Percentiles rank a stretch among this genome's conserved stretches.
phyloP scores from a whole-genome alignment of 495 filamentous ascomycete genomes.

The Halenospora varia region DNA sequence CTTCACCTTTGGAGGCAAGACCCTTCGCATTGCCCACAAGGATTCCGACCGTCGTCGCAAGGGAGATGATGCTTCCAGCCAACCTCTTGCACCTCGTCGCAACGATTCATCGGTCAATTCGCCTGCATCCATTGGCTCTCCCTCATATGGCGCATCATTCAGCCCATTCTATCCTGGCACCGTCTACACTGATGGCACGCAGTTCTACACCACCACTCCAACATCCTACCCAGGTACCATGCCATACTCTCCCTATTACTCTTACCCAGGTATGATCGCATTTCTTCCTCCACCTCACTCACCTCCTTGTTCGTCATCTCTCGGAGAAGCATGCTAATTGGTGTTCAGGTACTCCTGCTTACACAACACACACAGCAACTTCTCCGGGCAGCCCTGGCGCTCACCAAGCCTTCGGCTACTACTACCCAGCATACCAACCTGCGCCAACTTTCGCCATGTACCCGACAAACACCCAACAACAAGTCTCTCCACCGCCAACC shows the following conservation, averaged over 20 bases:
- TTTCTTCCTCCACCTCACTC: no score
- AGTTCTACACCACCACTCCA: not conserved
- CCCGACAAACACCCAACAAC: not conserved
- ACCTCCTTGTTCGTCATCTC: no score
- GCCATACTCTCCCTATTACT: not conserved
- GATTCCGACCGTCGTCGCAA: constrained; percentile 2
- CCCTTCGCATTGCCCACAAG: constrained; percentile 23
- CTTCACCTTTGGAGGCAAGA: constrained; percentile 10
- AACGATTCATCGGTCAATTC: not conserved
- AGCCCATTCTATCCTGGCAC: constrained; percentile 10
- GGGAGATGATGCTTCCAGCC: no score
- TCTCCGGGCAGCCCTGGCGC: not conserved
- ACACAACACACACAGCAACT: not conserved
- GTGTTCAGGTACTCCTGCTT: not conserved
- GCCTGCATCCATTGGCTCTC: constrained; percentile 1
- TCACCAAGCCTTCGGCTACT: not conserved
- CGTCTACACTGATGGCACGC: not conserved
- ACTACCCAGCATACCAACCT: constrained; percentile 3
- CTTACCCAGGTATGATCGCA: not conserved
- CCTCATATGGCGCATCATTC: no score
- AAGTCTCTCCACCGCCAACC: not conserved
- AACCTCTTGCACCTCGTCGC: not conserved
- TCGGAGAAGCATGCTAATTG: no score
- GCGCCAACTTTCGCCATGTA: not conserved
- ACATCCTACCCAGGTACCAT: not conserved